phyloP scores from a whole-genome alignment of 495 filamentous ascomycete genomes.

The Talaromyces borbonicus region DNA sequence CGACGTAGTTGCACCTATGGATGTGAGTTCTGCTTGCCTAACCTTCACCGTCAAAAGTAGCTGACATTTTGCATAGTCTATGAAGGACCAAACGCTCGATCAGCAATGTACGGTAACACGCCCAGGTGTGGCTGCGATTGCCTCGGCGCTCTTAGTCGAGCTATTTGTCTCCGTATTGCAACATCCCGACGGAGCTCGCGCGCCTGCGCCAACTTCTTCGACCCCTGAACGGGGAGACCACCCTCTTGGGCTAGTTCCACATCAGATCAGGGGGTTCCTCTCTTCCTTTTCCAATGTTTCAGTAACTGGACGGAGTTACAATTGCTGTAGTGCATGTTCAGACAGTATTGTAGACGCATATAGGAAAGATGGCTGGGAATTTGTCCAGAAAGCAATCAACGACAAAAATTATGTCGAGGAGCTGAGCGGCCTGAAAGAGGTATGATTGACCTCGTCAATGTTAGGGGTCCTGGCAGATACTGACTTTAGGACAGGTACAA shows the following conservation, averaged over 20 bases:
- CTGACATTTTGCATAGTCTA: slow-evolving; percentile 55
- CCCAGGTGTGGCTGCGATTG: slow-evolving; percentile 83
- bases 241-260: slow-evolving; percentile 80
- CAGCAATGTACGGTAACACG: slow-evolving; percentile 97
- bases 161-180: slow-evolving; percentile 80
- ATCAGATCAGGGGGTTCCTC: slow-evolving; percentile 91
- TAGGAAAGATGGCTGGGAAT: slow-evolving; percentile 66
- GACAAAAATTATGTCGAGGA: slow-evolving; percentile 84
- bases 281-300: slow-evolving; percentile 73
- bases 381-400: slow-evolving; percentile 76
- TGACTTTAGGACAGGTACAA: slow-evolving; percentile 46
- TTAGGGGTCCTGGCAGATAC: slow-evolving; percentile 2
- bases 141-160: slow-evolving; percentile 87
- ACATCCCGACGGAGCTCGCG: slow-evolving; percentile 54
- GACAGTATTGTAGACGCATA: slow-evolving; percentile 65
- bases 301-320: slow-evolving; percentile 72
- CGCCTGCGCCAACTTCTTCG: slow-evolving; percentile 48
- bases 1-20: slow-evolving; percentile 88
- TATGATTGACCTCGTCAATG: slow-evolving; percentile 21
- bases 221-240: slow-evolving; percentile 53
- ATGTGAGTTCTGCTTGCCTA: slow-evolving; percentile 53
- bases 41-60: background rate
- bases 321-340: slow-evolving; percentile 89
- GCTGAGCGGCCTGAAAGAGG: slow-evolving; percentile 82
- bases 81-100: slow-evolving; percentile 88